Evolutionary conservation across 306 rosid genomes (phyloP).

Genomic region (Castanopsis chinensis): DNA sequence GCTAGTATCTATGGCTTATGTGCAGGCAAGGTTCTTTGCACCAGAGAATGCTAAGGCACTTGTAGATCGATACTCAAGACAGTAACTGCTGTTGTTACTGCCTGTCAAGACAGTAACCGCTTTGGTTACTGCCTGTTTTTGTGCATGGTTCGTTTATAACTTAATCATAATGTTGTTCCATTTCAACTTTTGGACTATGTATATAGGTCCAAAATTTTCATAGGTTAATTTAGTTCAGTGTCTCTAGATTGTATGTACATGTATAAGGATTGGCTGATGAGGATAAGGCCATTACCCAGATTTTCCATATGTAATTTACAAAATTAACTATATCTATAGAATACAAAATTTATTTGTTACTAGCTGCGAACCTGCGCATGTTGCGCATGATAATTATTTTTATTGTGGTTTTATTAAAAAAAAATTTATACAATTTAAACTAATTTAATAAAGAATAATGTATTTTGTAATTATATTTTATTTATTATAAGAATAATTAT

Average conservation of each 20-base stretch:
- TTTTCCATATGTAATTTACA: not conserved
- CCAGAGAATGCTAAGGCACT: constrained; percentile 82
- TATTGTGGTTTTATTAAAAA: too few relatives aligned
- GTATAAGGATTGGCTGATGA: not conserved
- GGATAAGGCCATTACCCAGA: not conserved
- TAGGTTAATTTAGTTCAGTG: not conserved
- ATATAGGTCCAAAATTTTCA: not conserved
- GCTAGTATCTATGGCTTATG: not conserved
- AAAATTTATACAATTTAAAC: too few relatives aligned
- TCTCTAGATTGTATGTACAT: not conserved
- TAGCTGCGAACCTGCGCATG: too few relatives aligned
- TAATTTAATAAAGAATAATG: too few relatives aligned
- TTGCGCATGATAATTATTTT: too few relatives aligned
- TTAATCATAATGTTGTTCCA: not conserved
- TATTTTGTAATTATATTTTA: too few relatives aligned
- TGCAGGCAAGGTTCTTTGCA: constrained; percentile 91
- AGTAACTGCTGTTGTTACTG: not conserved
- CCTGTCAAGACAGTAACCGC: not conserved
- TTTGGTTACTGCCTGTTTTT: not conserved
- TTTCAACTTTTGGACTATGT: not conserved
- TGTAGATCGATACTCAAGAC: constrained; percentile 68
- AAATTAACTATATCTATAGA: not conserved
- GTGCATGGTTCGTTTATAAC: not conserved
- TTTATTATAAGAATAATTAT: too few relatives aligned
- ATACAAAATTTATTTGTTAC: not conserved